A percentile compares a stretch with the other conserved stretches of the same genome.
Evolutionary conservation across 75 land plant species (phyloP).

Genomic region (Cryptomeria japonica): DNA sequence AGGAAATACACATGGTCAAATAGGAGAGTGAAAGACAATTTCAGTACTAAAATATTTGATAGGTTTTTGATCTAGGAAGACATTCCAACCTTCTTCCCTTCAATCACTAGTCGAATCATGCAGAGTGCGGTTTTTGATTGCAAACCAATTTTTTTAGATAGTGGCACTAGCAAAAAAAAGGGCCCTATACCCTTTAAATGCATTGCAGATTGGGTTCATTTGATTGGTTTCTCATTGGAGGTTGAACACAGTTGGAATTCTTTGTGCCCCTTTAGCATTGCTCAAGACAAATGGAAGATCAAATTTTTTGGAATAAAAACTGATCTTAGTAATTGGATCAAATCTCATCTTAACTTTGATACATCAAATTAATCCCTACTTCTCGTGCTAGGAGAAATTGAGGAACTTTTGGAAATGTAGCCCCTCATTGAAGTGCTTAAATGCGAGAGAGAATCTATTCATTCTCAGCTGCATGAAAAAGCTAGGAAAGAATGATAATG

Average conservation of each 20-base stretch:
- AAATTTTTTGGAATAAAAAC: neutral
- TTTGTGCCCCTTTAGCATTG: neutral
- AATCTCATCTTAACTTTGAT: neutral
- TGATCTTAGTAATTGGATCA: neutral
- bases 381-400: neutral
- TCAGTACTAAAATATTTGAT: neutral
- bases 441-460: neutral
- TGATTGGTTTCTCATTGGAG: neutral
- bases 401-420: neutral
- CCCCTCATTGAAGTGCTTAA: neutral
- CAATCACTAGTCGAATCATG: too few species aligned
- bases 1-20: neutral
- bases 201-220: neutral
- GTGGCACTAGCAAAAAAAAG: neutral
- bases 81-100: neutral
- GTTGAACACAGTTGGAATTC: neutral
- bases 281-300: neutral
- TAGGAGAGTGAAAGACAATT: neutral
- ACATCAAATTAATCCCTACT: neutral
- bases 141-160: neutral
- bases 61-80: neutral
- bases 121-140: neutral
- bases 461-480: neutral
- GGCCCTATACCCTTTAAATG: too few species aligned
- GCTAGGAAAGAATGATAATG: neutral